Evolutionary conservation across 148 eudicot genomes (phyloP).

Genomic region (Polygonum maritimum): DNA sequence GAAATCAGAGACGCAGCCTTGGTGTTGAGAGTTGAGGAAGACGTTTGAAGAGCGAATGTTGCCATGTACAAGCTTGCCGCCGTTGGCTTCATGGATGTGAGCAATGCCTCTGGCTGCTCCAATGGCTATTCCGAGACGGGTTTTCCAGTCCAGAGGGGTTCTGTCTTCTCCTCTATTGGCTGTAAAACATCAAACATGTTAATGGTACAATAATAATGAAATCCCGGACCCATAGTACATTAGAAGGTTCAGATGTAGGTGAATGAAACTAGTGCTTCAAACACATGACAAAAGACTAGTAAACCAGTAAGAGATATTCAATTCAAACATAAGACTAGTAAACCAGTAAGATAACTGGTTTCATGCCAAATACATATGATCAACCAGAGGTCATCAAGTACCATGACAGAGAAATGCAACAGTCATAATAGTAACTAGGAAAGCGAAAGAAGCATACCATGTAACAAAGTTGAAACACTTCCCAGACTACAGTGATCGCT

Average conservation of each 20-base stretch:
- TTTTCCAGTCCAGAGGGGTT: conserved; percentile 21
- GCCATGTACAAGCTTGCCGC: conserved; percentile 23
- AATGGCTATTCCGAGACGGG: conserved; percentile 19
- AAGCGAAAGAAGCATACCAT: conserved; percentile 17
- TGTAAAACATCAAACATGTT: not conserved
- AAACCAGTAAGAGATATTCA: not conserved
- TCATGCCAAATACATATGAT: not conserved
- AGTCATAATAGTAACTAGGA: not conserved
- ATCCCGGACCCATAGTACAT: not conserved
- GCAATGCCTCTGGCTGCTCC: conserved; percentile 28
- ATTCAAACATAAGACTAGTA: too few relatives aligned
- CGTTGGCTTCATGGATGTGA: conserved; percentile 12
- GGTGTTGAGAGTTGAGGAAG: conserved; percentile 17
- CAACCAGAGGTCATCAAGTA: not conserved
- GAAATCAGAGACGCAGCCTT: conserved; percentile 20
- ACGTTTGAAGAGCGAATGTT: conserved; percentile 25
- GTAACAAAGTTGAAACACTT: conserved; percentile 17
- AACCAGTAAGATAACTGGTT: not conserved
- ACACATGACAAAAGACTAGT: not conserved
- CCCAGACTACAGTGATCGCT: conserved; percentile 20
- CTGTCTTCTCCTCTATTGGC: conserved; percentile 20
- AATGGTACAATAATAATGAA: too few relatives aligned
- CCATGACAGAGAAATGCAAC: not conserved
- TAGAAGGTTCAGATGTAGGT: not conserved
- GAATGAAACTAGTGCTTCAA: not conserved